Base-by-base conservation (phyloP, 2,329 filamentous ascomycete species). In the Fusarium lyarnte region DNA sequence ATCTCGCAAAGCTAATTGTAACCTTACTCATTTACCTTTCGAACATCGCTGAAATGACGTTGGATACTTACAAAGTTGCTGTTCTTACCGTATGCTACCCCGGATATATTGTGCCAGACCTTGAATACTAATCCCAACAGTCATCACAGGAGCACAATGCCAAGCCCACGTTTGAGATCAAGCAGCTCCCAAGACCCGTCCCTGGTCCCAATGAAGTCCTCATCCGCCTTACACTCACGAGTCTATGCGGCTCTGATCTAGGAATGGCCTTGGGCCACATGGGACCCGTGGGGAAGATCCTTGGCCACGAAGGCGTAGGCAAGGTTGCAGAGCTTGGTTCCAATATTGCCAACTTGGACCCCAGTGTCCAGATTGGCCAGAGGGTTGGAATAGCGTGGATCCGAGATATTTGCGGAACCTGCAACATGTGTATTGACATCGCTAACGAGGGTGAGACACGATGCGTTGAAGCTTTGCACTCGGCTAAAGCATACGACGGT, bases 301-400 rank as follows among this genome's bases (percentile, higher is more conserved):
- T 84, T 0, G 84, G 85, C 8, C 85, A 86, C 52, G 85, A 86
- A 67, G 85, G 84, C 12, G 81, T 85, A 2, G 85, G 85, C 3
- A 77, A 75, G 16, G 77, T 85, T 21, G 80, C 77, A 8, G 76
- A 70, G 29, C 66, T 85, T 4, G 85, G 84, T 3, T 75, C 78
- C 35, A 77, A 79, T 38, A 77, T 83, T 7, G 25, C 71, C 7
- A 51, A 63, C 7, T 25, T 63, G 11, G 78, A 79, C 46, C 64
- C 73, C 3, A 61, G 70, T 4, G 67, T 80, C 21, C 25, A 69
- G 19, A 33, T 80, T 5, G 82, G 81, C 36, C 78, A 82, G 51
- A 80, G 81, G 2, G 80, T 83, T 0, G 83, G 82, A 21, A 75
- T 85, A 1, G 81, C 79, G 3, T 84, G 82, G 83, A 78, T 77